Evolutionary conservation across 2,329 filamentous ascomycete genomes (phyloP).

Genomic region (Colletotrichum eleusines): DNA sequence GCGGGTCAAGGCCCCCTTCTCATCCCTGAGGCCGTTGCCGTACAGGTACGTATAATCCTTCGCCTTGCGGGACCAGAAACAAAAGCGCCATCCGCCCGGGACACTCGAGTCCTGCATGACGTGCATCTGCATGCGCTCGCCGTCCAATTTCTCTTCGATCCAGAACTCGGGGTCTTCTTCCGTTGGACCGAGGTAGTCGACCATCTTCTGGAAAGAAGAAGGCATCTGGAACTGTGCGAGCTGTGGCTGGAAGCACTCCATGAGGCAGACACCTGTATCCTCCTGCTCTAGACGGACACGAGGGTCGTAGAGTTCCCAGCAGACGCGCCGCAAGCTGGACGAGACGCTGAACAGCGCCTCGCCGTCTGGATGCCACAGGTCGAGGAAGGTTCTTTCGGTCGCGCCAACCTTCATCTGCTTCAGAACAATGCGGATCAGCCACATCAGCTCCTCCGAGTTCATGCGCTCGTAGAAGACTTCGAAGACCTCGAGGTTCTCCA

Average conservation of each 20-base stretch:
- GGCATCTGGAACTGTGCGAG: conserved; percentile 92
- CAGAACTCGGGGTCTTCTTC: conserved; percentile 84
- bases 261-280: conserved; percentile 80
- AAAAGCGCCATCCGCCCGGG: conserved; percentile 79
- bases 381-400: conserved; percentile 88
- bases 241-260: conserved; percentile 97
- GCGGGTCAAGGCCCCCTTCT: conserved; percentile 81
- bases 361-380: conserved; percentile 84
- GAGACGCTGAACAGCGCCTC: conserved; percentile 89
- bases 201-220: conserved; percentile 81
- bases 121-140: conserved; percentile 97
- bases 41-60: conserved; percentile 98
- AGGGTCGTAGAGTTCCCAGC: conserved; percentile 90
- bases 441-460: conserved; percentile 93
- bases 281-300: conserved; percentile 79
- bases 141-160: conserved; percentile 98
- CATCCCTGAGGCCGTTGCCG: conserved; percentile 79
- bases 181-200: conserved; percentile 73
- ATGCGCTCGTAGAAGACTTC: conserved; percentile 88
- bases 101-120: conserved; percentile 79
- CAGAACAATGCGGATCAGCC: conserved; percentile 93
- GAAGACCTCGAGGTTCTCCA: conserved; percentile 86
- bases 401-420: conserved; percentile 81
- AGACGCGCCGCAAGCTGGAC: conserved; percentile 89
- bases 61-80: conserved; percentile 94